phyloP scores from a whole-genome alignment of 352 stramenopile species.

The Globisporangium carolinianum region DNA sequence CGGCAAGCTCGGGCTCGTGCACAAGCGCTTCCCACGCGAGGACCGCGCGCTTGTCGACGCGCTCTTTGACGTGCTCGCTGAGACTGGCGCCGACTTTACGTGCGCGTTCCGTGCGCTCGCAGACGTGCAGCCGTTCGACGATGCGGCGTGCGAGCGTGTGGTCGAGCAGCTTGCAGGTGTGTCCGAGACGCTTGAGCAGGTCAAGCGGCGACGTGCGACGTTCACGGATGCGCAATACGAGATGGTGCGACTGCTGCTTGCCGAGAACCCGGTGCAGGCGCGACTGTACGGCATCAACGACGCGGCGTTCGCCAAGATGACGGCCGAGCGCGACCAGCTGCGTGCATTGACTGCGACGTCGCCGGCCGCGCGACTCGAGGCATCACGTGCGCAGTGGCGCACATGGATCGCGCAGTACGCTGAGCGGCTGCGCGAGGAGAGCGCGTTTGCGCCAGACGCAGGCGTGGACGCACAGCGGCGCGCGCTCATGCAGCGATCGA shows the following conservation, averaged over 20 bases:
- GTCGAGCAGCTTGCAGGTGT: conserved; percentile 47
- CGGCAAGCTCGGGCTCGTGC: conserved; percentile 57
- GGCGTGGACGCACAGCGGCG: conserved; percentile 30
- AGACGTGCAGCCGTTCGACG: conserved; percentile 27
- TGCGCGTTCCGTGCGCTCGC: conserved; percentile 60
- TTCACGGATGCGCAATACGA: conserved; percentile 73
- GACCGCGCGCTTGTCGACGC: conserved; percentile 43
- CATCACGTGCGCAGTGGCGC: conserved; percentile 40
- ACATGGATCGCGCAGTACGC: conserved; percentile 57
- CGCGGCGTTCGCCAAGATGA: conserved; percentile 49
- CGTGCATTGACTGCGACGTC: conserved; percentile 35
- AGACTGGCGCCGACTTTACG: conserved; percentile 75
- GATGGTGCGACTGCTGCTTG: conserved; percentile 53
- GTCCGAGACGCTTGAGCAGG: conserved; percentile 63
- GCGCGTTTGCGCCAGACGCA: conserved; percentile 21
- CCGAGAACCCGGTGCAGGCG: conserved; percentile 53
- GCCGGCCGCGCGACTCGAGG: conserved; percentile 34
- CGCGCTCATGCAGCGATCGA: conserved; percentile 49
- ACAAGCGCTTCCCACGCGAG: conserved; percentile 18
- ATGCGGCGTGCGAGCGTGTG: conserved; percentile 7
- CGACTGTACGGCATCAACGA: conserved; percentile 71
- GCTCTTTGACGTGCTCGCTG: conserved; percentile 47
- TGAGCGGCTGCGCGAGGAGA: conserved; percentile 35
- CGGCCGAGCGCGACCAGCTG: conserved; percentile 32
- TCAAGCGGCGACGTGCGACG: conserved; percentile 47